Evolutionary conservation across 148 eudicot genomes (phyloP).

Genomic region (Rhododendron henanense): DNA sequence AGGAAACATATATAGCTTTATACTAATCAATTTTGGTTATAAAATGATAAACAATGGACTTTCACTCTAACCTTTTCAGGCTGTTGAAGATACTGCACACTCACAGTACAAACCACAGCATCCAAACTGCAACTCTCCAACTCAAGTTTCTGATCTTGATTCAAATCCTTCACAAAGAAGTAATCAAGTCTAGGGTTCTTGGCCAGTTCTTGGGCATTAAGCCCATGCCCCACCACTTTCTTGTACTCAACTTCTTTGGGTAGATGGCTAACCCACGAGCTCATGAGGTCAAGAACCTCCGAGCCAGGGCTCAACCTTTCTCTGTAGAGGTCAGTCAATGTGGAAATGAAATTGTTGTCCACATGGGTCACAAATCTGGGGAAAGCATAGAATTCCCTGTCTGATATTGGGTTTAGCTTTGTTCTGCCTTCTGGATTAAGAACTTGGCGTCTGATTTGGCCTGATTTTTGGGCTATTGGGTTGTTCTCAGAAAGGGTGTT

Average conservation of each 20-base stretch:
- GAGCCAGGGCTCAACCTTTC: constrained; percentile 36
- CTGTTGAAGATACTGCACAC: constrained; percentile 74
- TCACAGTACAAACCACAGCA: constrained; percentile 65
- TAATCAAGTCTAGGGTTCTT: constrained; percentile 50
- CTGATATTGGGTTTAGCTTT: constrained; percentile 41
- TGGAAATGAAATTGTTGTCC: constrained; percentile 49
- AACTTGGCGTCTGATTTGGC: constrained; percentile 49
- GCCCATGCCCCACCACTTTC: constrained; percentile 67
- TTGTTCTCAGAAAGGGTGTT: constrained; percentile 22
- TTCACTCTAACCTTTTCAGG: constrained; percentile 50
- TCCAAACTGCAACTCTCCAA: constrained; percentile 45
- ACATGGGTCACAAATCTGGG: constrained; percentile 70
- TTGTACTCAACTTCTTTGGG: constrained; percentile 47
- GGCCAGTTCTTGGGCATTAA: constrained; percentile 68
- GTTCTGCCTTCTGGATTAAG: constrained; percentile 50
- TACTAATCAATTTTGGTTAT: neutral
- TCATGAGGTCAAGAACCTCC: constrained; percentile 64
- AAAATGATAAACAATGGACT: neutral
- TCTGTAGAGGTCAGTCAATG: constrained; percentile 43
- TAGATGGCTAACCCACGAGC: constrained; percentile 79
- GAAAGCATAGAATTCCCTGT: constrained; percentile 53
- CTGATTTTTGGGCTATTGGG: constrained; percentile 15
- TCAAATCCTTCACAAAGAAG: constrained; percentile 68
- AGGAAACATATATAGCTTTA: neutral
- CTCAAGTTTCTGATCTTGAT: constrained; percentile 46